These are phyloP conservation scores for Dryas alaskensis DNA, from an alignment of 306 rosid genomes.

Conservation along the genomic window DNA sequence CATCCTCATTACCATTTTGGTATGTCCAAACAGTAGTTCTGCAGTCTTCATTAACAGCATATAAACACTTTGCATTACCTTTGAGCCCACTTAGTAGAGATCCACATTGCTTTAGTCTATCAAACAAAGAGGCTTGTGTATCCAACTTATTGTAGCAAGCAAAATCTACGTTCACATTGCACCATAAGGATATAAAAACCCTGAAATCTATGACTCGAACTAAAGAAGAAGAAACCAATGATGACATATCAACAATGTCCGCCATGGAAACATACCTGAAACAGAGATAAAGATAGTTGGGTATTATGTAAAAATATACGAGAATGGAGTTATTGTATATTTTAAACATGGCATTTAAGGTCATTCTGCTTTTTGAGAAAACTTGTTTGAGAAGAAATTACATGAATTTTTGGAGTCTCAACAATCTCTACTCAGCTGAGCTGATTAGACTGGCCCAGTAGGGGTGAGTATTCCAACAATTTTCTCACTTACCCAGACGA, in stretches of 20 bases:
- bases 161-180: slow-evolving; percentile 53
- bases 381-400: neutral
- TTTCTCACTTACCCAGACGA: neutral
- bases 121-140: slow-evolving; percentile 31
- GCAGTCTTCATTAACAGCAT: slow-evolving; percentile 73
- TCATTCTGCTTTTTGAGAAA: neutral
- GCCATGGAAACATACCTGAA: slow-evolving; percentile 80
- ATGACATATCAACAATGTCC: slow-evolving; percentile 63
- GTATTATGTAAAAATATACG: too few species aligned
- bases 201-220: slow-evolving; percentile 63
- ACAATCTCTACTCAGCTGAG: neutral
- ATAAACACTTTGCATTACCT: slow-evolving; percentile 53
- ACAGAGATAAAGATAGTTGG: slow-evolving; percentile 3
- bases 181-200: slow-evolving; percentile 69
- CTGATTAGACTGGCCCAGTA: neutral
- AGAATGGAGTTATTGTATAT: too few species aligned
- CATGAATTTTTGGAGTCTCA: neutral
- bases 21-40: slow-evolving; percentile 89
- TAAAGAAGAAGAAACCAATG: slow-evolving; percentile 56
- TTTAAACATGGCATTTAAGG: neutral
- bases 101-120: slow-evolving; percentile 62
- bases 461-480: neutral
- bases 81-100: slow-evolving; percentile 50
- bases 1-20: slow-evolving; percentile 54
- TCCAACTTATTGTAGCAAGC: slow-evolving; percentile 44